These are phyloP conservation scores for Gracilaria domingensis DNA, from an alignment of 23 red algal species.

Conservation along the genomic window DNA sequence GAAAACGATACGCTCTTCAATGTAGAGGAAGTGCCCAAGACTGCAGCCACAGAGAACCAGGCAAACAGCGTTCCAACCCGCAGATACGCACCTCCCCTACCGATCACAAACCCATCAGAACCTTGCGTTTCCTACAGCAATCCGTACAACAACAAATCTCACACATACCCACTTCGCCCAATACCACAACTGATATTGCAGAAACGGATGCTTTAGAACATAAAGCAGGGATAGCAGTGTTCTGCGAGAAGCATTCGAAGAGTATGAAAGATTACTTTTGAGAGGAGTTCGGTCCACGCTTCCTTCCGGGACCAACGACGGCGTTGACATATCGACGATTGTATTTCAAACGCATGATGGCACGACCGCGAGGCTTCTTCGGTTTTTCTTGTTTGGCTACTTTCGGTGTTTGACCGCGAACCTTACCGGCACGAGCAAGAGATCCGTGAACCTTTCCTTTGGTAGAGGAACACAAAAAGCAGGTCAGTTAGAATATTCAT, in stretches of 20 bases:
- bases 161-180: not conserved
- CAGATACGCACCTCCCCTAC: not conserved
- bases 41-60: not conserved
- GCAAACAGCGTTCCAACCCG: no score
- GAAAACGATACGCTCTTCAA: not conserved
- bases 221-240: not conserved
- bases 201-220: not conserved
- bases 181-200: not conserved
- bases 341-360: slow-evolving; percentile 94
- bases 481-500: not conserved
- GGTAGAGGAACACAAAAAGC: not conserved
- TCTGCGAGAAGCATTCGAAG: not conserved
- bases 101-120: not conserved
- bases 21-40: not conserved
- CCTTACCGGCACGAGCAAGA: slow-evolving; percentile 98
- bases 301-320: slow-evolving; percentile 68
- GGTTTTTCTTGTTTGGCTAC: slow-evolving; percentile 95
- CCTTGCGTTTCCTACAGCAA: not conserved
- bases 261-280: slow-evolving; percentile 34
- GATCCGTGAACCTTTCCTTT: slow-evolving; percentile 99
- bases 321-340: slow-evolving; percentile 83
- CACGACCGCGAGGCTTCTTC: slow-evolving; percentile 93
- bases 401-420: slow-evolving; percentile 97
- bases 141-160: not conserved
- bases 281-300: slow-evolving; percentile 76